Base-by-base conservation (phyloP, 345 rosid species). In the Moringa oleifera region DNA sequence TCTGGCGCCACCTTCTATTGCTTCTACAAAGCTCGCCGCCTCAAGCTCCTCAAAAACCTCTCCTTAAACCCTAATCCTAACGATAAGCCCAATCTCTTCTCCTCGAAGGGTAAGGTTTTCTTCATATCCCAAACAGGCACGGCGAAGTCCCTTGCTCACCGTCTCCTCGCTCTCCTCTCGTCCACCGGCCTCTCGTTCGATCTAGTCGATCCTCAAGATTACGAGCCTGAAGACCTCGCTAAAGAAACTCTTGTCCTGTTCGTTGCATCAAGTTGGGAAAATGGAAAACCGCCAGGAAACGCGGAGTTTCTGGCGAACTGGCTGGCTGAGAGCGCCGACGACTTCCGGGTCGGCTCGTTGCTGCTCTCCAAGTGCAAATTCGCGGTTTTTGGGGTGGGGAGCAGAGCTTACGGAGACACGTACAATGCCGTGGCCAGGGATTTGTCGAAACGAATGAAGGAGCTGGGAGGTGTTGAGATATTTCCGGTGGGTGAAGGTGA, bases 191-290 rank as follows among this genome's bases (percentile, higher is more conserved):
- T 88, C 58, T 62, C 69, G 10, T 79, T 92, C 63, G 96, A 90
- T 25, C 85, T 94, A 57, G 82, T 85, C 59, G 96, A 94, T 68
- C 77, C 86, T 54, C 77, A 75, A 41, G 66, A 55, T 80, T 94
- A 94, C 76, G 97, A 94, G 70, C 97, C 99, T 19, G 99, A 94
- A 66, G 99, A 90, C 68, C 80, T 94, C 31, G 77, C 87, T 2
- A 83, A 82, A 47, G 98, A 93, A 63, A 63, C 72, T 18, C 41
- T 82, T 5, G 71, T 88, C n/a, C 23, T 94, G 55, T 72, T 88
- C 64, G 51, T 94, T 25, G 90, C 96, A n/a, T 90, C 96, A 55
- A 86, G 95, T 2, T 94, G 99, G 97, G 93, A 86, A 0, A 89
- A 76, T 23, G 97, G 99, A 16, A 85, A 81, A 22, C 84, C 95